Base-by-base conservation (phyloP, 441 rosid genomes). In the Gossypium aridum region DNA sequence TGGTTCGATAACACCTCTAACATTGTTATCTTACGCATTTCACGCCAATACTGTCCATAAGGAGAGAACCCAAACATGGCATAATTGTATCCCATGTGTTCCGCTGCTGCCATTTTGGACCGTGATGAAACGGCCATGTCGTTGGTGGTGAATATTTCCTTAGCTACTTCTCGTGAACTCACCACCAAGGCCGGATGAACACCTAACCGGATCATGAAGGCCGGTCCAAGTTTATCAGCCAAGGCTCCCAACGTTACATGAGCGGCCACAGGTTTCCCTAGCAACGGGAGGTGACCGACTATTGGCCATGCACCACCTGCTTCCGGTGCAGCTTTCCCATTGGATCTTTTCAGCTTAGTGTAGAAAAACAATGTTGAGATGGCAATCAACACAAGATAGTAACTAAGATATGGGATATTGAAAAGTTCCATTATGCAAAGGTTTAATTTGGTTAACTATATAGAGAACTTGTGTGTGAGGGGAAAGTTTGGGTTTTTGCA, bases 21-120 rank as follows among this genome's bases (percentile, higher is more conserved):
- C 16, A 57, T 64, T 2, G 59, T 53, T 0, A 80, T 72, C 43
- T 80, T 82, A 3, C 79, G 76, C 17, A 71, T 7, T 8, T 75
- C 43, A 2, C 81, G 79, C 83, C 83, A 82, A 34, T 67, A 82
- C 0, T 77, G 79, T 1, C 85, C 77, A 16, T 77, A 75, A 2
- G 83, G 81, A 63, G 70, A 26, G 14, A 82, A 4, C 2, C 17
- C 78, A 13, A 79, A 45, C 56, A 68, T 55, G n/a, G 81, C 79
- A 10, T 76, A 43, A 78, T 82, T 62, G 26, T 80, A 82, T 3
- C 73, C 73, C 43, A 80, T 4, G 7, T 60, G 9, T 20, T 80
- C 73, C 1, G 13, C 13, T 9, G 45, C 64, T 20, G 71, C 25
- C 1, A 55, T 2, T 23, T 28, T 78, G 9, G 81, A 77, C 3